Percentiles rank a stretch among this genome's conserved stretches.
phyloP scores from a whole-genome alignment of 768 basidiomycete species.

The Mycena belliarum region DNA sequence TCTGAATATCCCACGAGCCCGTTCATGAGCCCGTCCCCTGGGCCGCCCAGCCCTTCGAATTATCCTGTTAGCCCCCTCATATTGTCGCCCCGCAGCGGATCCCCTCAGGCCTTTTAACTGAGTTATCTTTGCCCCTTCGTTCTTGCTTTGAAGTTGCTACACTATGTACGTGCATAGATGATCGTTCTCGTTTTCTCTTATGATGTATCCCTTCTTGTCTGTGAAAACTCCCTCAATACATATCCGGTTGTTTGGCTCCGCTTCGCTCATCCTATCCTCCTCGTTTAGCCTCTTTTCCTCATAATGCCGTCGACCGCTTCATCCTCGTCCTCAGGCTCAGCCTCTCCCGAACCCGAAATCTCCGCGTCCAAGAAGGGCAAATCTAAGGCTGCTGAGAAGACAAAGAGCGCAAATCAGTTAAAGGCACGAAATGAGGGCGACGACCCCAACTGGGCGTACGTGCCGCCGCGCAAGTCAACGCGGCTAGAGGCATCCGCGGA shows the following conservation, averaged over 20 bases:
- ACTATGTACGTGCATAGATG: no score
- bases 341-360: slow-evolving; percentile 12
- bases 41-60: no score
- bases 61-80: background rate
- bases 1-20: background rate
- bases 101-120: no score
- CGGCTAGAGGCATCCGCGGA: slow-evolving; percentile 50
- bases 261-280: background rate
- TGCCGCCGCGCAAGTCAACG: slow-evolving; percentile 55
- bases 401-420: slow-evolving; percentile 17
- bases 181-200: no score
- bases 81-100: background rate
- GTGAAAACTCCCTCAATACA: no score
- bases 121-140: no score
- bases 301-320: slow-evolving; percentile 18
- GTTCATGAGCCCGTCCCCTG: background rate
- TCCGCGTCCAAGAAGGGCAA: slow-evolving; percentile 27
- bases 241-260: background rate
- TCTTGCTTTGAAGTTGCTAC: no score
- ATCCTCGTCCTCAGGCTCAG: slow-evolving; percentile 7
- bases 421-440: slow-evolving; percentile 53
- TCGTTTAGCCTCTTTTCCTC: background rate
- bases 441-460: slow-evolving; percentile 59
- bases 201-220: no score
- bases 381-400: slow-evolving; percentile 23